Conservation (phyloP, 108 stramenopile species). For the Nitzschia palea region DNA sequence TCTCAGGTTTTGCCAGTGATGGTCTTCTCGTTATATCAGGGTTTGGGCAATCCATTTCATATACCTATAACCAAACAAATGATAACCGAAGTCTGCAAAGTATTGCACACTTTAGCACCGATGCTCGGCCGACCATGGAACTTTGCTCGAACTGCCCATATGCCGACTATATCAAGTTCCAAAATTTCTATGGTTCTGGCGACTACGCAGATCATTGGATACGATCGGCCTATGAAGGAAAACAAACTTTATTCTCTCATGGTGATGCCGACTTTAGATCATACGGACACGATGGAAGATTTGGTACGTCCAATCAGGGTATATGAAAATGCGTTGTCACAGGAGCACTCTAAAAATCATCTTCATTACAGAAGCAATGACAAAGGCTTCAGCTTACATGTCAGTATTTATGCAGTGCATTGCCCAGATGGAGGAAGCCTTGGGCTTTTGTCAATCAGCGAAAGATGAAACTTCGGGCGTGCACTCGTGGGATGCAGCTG, state of each 20-base stretch:
- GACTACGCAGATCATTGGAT: conserved; percentile 76
- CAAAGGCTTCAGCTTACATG: conserved; percentile 64
- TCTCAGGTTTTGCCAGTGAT: conserved; percentile 7
- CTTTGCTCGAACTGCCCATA: conserved; percentile 43
- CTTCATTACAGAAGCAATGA: conserved; percentile 39
- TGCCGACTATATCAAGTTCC: conserved; percentile 47
- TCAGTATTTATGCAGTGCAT: conserved; percentile 71
- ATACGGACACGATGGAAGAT: conserved; percentile 17
- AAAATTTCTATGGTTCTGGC: conserved; percentile 59
- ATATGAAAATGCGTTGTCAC: conserved; percentile 12
- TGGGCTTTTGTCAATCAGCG: conserved; percentile 54
- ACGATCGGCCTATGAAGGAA: conserved; percentile 48
- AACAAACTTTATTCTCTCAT: conserved; percentile 41
- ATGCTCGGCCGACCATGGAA: conserved; percentile 37
- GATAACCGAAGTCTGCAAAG: conserved; percentile 59
- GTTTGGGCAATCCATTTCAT: not conserved
- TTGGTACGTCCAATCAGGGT: not conserved
- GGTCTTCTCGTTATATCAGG: conserved; percentile 27
- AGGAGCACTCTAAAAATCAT: conserved; percentile 1
- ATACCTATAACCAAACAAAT: conserved; percentile 35
- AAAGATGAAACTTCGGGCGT: conserved; percentile 37
- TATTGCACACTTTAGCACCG: conserved; percentile 51
- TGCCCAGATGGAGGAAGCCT: conserved; percentile 66
- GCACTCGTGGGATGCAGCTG: conserved; percentile 54
- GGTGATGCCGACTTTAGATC: conserved; percentile 49